Base-by-base conservation (phyloP, 805 yeast genomes). In the Lachancea kluyveri region DNA sequence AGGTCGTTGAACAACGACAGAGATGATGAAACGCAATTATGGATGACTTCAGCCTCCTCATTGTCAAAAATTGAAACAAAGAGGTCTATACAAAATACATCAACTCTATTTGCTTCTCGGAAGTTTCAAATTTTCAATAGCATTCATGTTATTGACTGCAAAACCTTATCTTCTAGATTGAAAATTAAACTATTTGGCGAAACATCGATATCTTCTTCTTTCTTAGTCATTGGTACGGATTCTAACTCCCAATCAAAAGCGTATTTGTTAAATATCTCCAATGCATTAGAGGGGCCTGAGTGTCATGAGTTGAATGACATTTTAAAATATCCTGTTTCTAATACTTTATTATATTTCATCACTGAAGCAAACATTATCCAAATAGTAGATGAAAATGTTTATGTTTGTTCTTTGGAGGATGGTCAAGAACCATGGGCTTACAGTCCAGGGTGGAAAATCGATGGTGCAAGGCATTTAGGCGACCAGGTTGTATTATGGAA, bases 1-100 rank as follows among this genome's bases (percentile, higher is more conserved):
- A n/a, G 27, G 17, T 10, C 26, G 3, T 15, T 24, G 4, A 21
- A 15, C 15, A 26, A 8, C 8, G n/a, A 13, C 3, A 3, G 14
- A n/a, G 21, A 16, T 10, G 16, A 21, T n/a, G 21, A 17, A 27
- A 30, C 39, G n/a, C 41, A 41, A 17, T 11, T 47, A 8, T 47
- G 52, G 49, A 24, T 41, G 24, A 37, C 50, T 4, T 49, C 52
- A 9, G 32, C 43, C 5, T 25, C 41, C n/a, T 39, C 50, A 8
- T 17, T 49, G 6, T 35, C 54, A n/a, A 33, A 43, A n/a, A 25
- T 47, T 8, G 36, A 31, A 16, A 18, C 23, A 4, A 13, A 27
- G 3, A 9, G 12, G 11, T 16, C 8, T 4, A 22, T 14, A n/a
- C 31, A 26, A 23, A 22, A 12, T 18, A 16, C 22, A 16, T 25